These are phyloP conservation scores for Dactylellina parvicollis DNA, from an alignment of 2,329 filamentous ascomycete species.

Conservation along the genomic window DNA sequence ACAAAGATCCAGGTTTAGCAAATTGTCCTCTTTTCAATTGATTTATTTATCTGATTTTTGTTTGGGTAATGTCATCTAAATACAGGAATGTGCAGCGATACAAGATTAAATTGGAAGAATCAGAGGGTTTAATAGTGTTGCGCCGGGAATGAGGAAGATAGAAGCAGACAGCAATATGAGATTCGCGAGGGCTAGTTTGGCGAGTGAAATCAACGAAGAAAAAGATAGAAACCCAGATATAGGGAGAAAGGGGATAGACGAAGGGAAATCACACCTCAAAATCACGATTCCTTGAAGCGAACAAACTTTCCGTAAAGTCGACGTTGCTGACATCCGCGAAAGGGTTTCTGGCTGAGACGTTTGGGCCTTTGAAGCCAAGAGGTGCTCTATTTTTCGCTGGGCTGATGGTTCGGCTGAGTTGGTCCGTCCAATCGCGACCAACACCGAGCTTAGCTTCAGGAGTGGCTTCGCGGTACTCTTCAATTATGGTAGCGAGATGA, in stretches of 20 bases:
- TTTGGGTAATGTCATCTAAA: slow-evolving; percentile 52
- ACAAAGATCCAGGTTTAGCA: slow-evolving; percentile 47
- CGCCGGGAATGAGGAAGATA: slow-evolving; percentile 7
- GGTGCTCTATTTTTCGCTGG: slow-evolving; percentile 73
- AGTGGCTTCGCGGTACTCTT: slow-evolving; percentile 67
- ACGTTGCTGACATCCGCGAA: slow-evolving; percentile 51
- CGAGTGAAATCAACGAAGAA: slow-evolving; percentile 54
- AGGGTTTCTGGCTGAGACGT: slow-evolving; percentile 36
- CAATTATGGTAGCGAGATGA: slow-evolving; percentile 59
- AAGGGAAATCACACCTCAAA: slow-evolving; percentile 84
- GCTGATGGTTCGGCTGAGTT: slow-evolving; percentile 91
- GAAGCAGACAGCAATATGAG: not conserved
- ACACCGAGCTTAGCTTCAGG: slow-evolving; percentile 63
- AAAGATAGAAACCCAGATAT: slow-evolving; percentile 59
- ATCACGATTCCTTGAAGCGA: slow-evolving; percentile 67
- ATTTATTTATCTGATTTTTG: slow-evolving; percentile 48
- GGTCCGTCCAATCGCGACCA: slow-evolving; percentile 90
- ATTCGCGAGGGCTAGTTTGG: not conserved
- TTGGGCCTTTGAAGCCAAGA: slow-evolving; percentile 42
- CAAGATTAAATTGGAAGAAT: slow-evolving; percentile 17
- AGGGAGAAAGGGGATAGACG: slow-evolving; percentile 66
- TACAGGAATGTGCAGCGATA: slow-evolving; percentile 44
- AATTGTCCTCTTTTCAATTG: slow-evolving; percentile 49
- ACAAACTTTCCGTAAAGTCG: slow-evolving; percentile 49
- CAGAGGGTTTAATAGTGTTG: slow-evolving; percentile 6